phyloP scores from a whole-genome alignment of 176 grass and related monocot genomes.

The Musa itinerans region DNA sequence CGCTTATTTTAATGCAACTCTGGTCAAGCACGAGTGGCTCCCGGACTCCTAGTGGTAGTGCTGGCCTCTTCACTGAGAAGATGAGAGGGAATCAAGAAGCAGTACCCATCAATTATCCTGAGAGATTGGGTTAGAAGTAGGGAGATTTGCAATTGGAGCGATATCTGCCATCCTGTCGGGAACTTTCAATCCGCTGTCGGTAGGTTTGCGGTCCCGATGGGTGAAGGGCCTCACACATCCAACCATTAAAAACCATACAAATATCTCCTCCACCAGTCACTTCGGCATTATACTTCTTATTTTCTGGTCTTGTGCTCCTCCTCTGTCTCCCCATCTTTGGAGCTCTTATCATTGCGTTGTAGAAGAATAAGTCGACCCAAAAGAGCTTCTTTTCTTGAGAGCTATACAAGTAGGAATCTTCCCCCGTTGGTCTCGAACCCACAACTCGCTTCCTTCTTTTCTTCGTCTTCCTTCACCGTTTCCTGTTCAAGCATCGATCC shows the following conservation, averaged over 20 bases:
- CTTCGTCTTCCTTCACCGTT: background rate
- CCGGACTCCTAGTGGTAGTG: too few species aligned
- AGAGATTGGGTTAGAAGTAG: background rate
- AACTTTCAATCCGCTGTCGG: conserved; percentile 12
- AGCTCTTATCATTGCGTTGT: background rate
- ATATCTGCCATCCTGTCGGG: conserved; percentile 5
- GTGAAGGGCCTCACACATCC: background rate
- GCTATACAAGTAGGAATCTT: conserved; percentile 1
- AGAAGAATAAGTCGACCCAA: background rate
- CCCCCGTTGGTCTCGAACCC: background rate
- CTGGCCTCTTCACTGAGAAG: too few species aligned
- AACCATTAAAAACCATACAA: conserved; percentile 1
- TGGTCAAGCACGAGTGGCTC: too few species aligned
- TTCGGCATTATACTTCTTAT: background rate
- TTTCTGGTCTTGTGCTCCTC: background rate
- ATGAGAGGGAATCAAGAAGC: background rate
- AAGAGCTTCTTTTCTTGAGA: conserved; percentile 1
- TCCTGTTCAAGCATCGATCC: background rate
- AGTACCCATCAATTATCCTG: background rate
- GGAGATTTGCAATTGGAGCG: background rate
- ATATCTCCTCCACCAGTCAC: too few species aligned
- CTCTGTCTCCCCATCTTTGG: background rate
- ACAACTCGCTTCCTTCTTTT: background rate
- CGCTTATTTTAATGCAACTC: background rate
- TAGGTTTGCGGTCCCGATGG: conserved; percentile 1